These are phyloP conservation scores for Erodium texanum DNA, from an alignment of 441 rosid species.

Conservation along the genomic window DNA sequence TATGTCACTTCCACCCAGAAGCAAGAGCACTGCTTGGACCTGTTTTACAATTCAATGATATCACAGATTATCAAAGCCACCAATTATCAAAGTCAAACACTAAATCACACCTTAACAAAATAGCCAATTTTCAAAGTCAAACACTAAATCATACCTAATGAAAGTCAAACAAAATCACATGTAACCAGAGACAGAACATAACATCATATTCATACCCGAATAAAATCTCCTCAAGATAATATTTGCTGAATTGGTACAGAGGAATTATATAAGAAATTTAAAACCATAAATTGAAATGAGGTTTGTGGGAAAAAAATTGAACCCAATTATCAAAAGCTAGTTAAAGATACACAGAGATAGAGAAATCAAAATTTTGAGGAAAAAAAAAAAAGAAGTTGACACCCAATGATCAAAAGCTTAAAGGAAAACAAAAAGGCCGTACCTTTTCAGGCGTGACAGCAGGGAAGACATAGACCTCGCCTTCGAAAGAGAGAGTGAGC, in stretches of 20 bases:
- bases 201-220: background rate
- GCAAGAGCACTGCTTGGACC: slow-evolving; percentile 74
- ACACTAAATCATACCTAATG: background rate
- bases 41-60: slow-evolving; percentile 22
- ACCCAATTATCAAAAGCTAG: background rate
- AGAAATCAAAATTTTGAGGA: background rate
- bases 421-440: no score
- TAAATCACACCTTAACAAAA: no score
- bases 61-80: no score
- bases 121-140: no score
- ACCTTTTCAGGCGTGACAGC: slow-evolving; percentile 56
- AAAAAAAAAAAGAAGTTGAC: background rate
- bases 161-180: slow-evolving; percentile 3
- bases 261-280: no score
- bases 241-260: background rate
- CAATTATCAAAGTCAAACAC: background rate
- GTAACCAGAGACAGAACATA: background rate
- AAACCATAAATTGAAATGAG: no score
- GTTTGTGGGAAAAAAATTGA: background rate
- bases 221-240: background rate
- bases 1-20: slow-evolving; percentile 46
- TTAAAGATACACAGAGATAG: background rate
- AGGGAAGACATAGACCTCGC: slow-evolving; percentile 62
- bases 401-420: background rate
- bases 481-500: slow-evolving; percentile 64